Percentiles rank a stretch among this genome's conserved stretches.
These are phyloP conservation scores for Calamus simplicifolius DNA, from an alignment of 176 grass and related monocot species.

Conservation along the genomic window DNA sequence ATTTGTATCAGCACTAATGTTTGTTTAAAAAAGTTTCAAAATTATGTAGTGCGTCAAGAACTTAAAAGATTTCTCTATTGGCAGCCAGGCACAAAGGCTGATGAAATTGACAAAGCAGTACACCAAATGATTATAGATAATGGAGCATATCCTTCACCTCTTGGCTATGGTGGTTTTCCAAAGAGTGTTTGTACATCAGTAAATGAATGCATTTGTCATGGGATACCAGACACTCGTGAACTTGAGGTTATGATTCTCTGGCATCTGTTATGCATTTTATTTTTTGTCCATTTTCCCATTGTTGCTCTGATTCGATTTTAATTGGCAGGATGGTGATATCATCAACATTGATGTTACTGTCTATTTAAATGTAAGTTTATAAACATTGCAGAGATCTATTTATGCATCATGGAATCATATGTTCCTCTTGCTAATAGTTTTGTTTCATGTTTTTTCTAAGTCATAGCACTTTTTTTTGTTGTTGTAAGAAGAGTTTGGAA, in stretches of 20 bases:
- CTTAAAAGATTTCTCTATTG: slow-evolving; percentile 33
- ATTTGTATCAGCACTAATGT: too few relatives aligned
- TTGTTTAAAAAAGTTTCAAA: neutral
- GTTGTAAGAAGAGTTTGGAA: too few relatives aligned
- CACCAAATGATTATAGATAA: slow-evolving; percentile 92
- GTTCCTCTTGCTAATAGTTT: too few relatives aligned
- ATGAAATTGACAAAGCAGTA: slow-evolving; percentile 94
- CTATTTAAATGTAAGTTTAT: slow-evolving; percentile 77
- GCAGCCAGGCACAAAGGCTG: slow-evolving; percentile 88
- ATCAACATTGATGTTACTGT: slow-evolving; percentile 98
- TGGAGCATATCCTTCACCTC: slow-evolving; percentile 88
- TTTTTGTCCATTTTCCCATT: neutral
- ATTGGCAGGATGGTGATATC: slow-evolving; percentile 84
- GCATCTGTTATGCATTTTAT: slow-evolving; percentile 2
- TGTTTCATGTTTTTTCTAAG: too few relatives aligned
- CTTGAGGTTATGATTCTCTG: slow-evolving; percentile 56
- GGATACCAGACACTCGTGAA: slow-evolving; percentile 84
- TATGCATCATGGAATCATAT: too few relatives aligned
- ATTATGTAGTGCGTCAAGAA: slow-evolving; percentile 12
- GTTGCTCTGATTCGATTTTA: neutral
- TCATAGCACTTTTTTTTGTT: too few relatives aligned
- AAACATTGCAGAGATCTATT: neutral
- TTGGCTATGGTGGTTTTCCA: slow-evolving; percentile 84
- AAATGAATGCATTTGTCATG: slow-evolving; percentile 97
- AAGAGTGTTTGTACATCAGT: slow-evolving; percentile 95